phyloP scores from a whole-genome alignment of 2,329 filamentous ascomycete species.

The Botrytis byssoidea region DNA sequence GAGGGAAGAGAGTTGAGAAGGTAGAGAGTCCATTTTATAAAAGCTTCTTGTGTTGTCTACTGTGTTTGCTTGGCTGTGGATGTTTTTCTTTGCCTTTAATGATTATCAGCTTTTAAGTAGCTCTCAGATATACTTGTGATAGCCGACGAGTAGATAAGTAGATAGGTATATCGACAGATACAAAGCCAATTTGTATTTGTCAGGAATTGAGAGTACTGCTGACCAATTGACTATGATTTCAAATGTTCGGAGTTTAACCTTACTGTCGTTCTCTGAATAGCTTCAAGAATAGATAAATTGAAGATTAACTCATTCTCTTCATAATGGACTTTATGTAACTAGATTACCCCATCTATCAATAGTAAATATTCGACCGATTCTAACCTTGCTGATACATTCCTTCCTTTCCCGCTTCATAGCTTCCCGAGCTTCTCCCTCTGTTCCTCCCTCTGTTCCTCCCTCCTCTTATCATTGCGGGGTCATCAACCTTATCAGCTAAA shows the following conservation, averaged over 20 bases:
- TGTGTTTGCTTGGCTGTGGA: neutral
- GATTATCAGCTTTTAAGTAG: neutral
- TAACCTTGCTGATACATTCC: neutral
- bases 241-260: neutral
- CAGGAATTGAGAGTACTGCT: neutral
- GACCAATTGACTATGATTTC: conserved; percentile 1
- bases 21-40: neutral
- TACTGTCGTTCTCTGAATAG: neutral
- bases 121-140: neutral
- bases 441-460: no score
- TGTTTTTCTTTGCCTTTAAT: neutral
- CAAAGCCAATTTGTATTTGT: neutral
- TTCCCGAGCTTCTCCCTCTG: neutral
- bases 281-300: neutral
- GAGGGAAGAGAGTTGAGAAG: neutral
- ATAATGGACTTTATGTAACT: neutral
- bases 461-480: conserved; percentile 6
- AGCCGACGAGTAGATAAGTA: neutral
- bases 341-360: neutral
- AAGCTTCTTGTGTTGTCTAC: neutral
- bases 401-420: neutral
- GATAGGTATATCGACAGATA: neutral
- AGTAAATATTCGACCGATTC: neutral
- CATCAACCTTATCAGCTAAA: neutral
- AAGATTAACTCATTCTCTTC: neutral